Evolutionary conservation across 257 asterid genomes (phyloP).

Genomic region (Thymus quinquecostatus): DNA sequence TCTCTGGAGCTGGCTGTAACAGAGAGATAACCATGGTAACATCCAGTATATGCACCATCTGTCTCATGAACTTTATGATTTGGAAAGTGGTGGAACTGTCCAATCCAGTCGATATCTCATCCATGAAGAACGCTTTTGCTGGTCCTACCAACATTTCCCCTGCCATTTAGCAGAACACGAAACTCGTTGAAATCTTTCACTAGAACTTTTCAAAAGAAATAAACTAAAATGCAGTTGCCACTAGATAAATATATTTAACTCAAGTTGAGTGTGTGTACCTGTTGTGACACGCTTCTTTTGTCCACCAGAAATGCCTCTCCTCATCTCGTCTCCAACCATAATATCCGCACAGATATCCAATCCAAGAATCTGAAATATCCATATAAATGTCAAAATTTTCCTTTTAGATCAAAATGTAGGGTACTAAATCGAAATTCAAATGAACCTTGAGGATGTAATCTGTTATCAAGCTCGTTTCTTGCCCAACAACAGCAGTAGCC

Average conservation of each 20-base stretch:
- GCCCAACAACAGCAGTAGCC: constrained; percentile 26
- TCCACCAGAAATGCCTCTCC: constrained; percentile 35
- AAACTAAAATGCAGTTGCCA: not conserved
- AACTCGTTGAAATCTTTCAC: not conserved
- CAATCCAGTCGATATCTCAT: constrained; percentile 31
- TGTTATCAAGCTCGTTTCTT: constrained; percentile 27
- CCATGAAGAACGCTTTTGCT: constrained; percentile 32
- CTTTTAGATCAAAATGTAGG: not conserved
- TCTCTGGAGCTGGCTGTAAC: constrained; percentile 31
- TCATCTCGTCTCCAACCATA: constrained; percentile 31
- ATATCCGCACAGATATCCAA: constrained; percentile 30
- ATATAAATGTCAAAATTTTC: not conserved
- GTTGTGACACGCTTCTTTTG: constrained; percentile 36
- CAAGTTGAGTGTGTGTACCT: constrained; percentile 6
- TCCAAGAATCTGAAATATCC: constrained; percentile 26
- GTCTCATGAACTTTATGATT: constrained; percentile 22
- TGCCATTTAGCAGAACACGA: not conserved
- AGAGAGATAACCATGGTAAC: constrained; percentile 28
- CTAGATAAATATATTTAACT: not conserved
- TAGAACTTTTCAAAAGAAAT: not conserved
- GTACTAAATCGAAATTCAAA: not conserved
- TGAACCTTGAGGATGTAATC: constrained; percentile 27
- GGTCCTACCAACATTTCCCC: constrained; percentile 37
- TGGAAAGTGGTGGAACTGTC: constrained; percentile 33
- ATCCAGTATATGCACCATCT: constrained; percentile 17